Percentiles rank a stretch among this genome's conserved stretches.
phyloP scores from a whole-genome alignment of 345 rosid genomes.

The Linum tenue region DNA sequence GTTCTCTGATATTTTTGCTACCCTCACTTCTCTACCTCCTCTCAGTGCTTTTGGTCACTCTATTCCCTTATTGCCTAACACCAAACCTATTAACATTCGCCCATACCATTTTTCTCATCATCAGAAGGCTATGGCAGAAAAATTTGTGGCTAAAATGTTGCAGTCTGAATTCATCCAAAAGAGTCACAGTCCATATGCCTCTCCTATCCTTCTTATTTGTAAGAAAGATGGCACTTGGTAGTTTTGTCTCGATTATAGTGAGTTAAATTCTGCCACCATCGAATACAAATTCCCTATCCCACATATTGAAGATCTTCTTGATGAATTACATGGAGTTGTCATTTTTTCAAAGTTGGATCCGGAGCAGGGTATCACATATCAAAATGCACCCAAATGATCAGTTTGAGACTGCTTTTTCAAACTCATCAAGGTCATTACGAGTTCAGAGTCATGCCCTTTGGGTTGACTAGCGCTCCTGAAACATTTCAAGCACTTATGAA shows the following conservation, averaged over 20 bases:
- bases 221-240: background rate
- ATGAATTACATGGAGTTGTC: background rate
- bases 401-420: background rate
- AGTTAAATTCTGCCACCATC: background rate
- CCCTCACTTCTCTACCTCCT: no score
- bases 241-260: background rate
- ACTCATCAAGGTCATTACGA: background rate
- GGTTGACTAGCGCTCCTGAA: background rate
- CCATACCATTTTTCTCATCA: background rate
- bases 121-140: background rate
- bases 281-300: background rate
- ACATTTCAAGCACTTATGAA: constrained; percentile 1
- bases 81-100: background rate
- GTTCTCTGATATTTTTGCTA: no score
- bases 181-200: background rate
- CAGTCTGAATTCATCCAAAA: background rate
- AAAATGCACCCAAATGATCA: background rate
- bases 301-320: background rate
- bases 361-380: background rate
- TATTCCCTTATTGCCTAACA: background rate
- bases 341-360: background rate
- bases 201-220: background rate
- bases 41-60: background rate
- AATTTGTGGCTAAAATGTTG: background rate
- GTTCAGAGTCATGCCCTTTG: no score